Evolutionary conservation across 148 eudicot genomes (phyloP), one percentile per base, ranked within the genome.

Genomic region (Rhododendron simsii): DNA sequence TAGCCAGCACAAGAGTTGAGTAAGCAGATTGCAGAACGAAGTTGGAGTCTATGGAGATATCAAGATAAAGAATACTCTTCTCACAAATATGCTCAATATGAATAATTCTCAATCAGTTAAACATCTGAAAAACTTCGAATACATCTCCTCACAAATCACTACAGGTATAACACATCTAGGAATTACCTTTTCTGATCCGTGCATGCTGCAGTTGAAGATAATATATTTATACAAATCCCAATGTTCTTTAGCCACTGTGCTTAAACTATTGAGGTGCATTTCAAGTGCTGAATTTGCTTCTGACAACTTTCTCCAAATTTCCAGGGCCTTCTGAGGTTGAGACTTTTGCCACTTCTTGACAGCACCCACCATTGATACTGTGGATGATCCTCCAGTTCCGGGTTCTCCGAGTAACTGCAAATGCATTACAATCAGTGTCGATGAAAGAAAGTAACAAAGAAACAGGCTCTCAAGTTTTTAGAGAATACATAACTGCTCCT

Each of bases 311-410:
- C 80, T 92, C 95, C 98, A 94, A 83, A 93, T 92, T 80, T 89
- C 87, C 73, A 82, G 86, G 51, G 99, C 93, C 88, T 87, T 92
- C 84, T 93, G 91, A 77, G 99, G 99, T 55, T 97, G 98, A 85
- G 98, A 90, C 61, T 93, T 97, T 91, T 97, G 95, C 99, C 99
- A 97, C 91, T 93, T 93, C 89, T 97, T 95, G 37, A 97, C 95
- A 83, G 98, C 96, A 81, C 99, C 99, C 59, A 97, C 98, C 99
- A 95, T 97, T 83, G 99, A 97, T 65, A 98, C 98, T 35, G 99
- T 97, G 86, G 98, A 95, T 83, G 99, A 97, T 84, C 99, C 99
- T 45, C 99, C 99, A 84, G 90, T 85, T 92, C 99, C 99, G 41
- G 98, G 99, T 86, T 97, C 99, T 88, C 99, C 99, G 14, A 97